Evolutionary conservation across 495 filamentous ascomycete species (phyloP).

Genomic region (Friedmanniomyces endolithicus): DNA sequence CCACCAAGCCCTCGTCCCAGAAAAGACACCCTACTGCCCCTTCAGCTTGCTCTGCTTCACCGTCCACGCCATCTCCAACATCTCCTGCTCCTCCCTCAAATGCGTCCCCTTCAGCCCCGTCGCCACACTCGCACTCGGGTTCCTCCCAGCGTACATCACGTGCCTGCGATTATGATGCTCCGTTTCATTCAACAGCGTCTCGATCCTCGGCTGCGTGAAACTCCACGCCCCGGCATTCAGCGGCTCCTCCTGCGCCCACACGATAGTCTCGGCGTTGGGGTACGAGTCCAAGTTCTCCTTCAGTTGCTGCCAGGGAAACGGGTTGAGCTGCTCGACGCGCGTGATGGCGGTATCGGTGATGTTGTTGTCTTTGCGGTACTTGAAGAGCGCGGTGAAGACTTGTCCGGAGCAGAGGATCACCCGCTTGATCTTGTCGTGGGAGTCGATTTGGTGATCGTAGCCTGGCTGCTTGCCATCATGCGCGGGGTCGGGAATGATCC

Average conservation of each 20-base stretch:
- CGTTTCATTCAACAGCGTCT: constrained; percentile 86
- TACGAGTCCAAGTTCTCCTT: constrained; percentile 92
- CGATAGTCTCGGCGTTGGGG: constrained; percentile 89
- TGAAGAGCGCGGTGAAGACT: constrained; percentile 79
- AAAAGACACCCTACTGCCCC: constrained; percentile 41
- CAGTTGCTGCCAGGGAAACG: constrained; percentile 96
- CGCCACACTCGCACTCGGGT: constrained; percentile 80
- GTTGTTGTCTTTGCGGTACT: constrained; percentile 74
- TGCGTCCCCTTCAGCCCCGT: constrained; percentile 83
- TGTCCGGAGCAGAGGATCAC: constrained; percentile 91
- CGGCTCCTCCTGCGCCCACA: constrained; percentile 95
- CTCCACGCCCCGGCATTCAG: constrained; percentile 93
- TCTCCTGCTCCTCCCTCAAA: constrained; percentile 83
- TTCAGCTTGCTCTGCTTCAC: constrained; percentile 60
- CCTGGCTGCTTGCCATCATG: constrained; percentile 45
- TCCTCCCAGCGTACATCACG: constrained; percentile 90
- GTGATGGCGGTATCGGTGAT: constrained; percentile 85
- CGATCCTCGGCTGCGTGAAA: constrained; percentile 88
- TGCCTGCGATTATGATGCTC: constrained; percentile 84
- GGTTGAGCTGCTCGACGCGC: constrained; percentile 92
- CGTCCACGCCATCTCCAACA: constrained; percentile 63
- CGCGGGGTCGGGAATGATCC: constrained; percentile 82
- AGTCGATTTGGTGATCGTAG: constrained; percentile 43
- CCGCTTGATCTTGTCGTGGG: constrained; percentile 79
- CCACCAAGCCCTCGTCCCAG: neutral